Evolutionary conservation across 768 basidiomycete species (phyloP).

Genomic region (Pisolithus orientalis): DNA sequence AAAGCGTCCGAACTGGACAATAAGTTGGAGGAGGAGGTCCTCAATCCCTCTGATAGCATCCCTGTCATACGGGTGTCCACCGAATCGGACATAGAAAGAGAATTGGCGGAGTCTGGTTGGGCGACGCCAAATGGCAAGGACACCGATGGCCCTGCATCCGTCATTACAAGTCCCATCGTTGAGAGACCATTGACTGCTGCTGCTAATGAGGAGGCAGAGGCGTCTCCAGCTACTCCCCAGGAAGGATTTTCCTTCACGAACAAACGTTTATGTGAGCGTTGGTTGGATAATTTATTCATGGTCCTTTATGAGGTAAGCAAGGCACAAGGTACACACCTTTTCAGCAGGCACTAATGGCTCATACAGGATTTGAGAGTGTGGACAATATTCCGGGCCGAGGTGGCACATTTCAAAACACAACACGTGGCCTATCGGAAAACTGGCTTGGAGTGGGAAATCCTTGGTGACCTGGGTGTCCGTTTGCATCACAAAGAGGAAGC

Average conservation of each 20-base stretch:
- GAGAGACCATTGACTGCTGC: constrained; percentile 42
- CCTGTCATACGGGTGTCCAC: constrained; percentile 77
- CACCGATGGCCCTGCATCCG: constrained; percentile 31
- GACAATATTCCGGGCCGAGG: constrained; percentile 98
- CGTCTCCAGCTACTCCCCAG: constrained; percentile 26
- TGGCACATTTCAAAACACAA: constrained; percentile 98
- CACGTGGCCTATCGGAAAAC: constrained; percentile 98
- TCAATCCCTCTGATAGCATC: constrained; percentile 24
- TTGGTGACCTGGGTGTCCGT: constrained; percentile 90
- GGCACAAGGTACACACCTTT: background rate
- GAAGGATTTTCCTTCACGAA: constrained; percentile 90
- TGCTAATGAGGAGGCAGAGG: constrained; percentile 24
- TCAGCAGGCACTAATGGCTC: background rate
- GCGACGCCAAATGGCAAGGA: constrained; percentile 26
- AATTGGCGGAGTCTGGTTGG: constrained; percentile 18
- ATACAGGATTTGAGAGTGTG: constrained; percentile 88
- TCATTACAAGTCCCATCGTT: constrained; percentile 23
- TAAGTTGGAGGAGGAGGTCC: constrained; percentile 6
- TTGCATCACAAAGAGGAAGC: constrained; percentile 97
- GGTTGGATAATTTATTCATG: constrained; percentile 98
- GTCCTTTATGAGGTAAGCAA: constrained; percentile 84
- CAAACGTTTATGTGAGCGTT: constrained; percentile 93
- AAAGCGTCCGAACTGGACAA: constrained; percentile 27
- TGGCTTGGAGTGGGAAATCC: constrained; percentile 95
- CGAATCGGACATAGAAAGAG: constrained; percentile 53